Evolutionary conservation across 306 rosid species (phyloP).

Genomic region (Malus sylvestris): DNA sequence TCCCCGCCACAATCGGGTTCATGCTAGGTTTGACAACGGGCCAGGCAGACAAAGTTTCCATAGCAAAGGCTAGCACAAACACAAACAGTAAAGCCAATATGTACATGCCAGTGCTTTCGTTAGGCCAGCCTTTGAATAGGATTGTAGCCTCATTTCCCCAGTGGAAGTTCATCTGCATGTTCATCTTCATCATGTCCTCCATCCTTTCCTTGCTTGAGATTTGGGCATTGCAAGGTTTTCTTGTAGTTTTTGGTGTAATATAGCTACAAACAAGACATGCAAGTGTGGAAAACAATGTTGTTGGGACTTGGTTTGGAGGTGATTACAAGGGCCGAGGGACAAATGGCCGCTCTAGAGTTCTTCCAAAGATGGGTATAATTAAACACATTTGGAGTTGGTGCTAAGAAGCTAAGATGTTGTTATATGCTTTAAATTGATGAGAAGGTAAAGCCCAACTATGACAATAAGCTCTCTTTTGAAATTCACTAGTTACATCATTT

Average conservation of each 20-base stretch:
- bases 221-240: neutral
- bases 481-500: too few species aligned
- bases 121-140: constrained; percentile 59
- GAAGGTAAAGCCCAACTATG: too few species aligned
- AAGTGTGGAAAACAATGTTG: neutral
- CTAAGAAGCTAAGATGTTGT: too few species aligned
- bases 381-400: too few species aligned
- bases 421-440: too few species aligned
- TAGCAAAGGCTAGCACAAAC: constrained; percentile 33
- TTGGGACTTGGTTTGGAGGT: neutral
- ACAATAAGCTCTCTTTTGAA: too few species aligned
- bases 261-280: neutral
- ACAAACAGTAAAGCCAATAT: constrained; percentile 48
- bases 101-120: constrained; percentile 44
- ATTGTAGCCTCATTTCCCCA: constrained; percentile 61
- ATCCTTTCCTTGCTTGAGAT: neutral
- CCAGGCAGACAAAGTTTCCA: constrained; percentile 40
- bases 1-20: constrained; percentile 6
- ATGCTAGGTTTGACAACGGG: constrained; percentile 16
- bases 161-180: constrained; percentile 54
- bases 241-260: neutral
- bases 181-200: neutral
- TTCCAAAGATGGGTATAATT: too few species aligned
- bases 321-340: neutral
- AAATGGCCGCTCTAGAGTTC: neutral